Evolutionary conservation across 2,329 filamentous ascomycete species (phyloP).

Genomic region (Amylocarpus encephaloides): DNA sequence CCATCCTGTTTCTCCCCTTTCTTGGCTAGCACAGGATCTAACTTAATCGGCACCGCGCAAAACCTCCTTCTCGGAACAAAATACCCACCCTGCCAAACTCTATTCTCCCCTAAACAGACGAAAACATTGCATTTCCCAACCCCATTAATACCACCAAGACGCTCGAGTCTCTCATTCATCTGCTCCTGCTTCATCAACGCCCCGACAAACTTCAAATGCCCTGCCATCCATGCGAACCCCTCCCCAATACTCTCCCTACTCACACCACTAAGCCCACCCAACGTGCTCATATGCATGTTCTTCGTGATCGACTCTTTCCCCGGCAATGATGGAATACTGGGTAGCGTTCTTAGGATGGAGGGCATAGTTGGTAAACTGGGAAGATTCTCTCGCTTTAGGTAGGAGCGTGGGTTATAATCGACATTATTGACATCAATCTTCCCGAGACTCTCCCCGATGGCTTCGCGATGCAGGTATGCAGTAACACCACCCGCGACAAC

Average conservation of each 20-base stretch:
- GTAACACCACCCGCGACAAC: slow-evolving; percentile 76
- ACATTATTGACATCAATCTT: slow-evolving; percentile 30
- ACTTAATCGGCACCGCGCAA: slow-evolving; percentile 54
- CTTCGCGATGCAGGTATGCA: slow-evolving; percentile 70
- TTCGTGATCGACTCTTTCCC: background rate
- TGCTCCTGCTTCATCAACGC: slow-evolving; percentile 70
- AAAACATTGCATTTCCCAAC: slow-evolving; percentile 72
- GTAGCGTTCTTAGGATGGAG: slow-evolving; percentile 37
- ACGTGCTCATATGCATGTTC: background rate
- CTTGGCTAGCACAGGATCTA: background rate
- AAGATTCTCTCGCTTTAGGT: slow-evolving; percentile 5
- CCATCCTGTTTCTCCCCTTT: slow-evolving; percentile 10
- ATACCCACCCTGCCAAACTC: slow-evolving; percentile 53
- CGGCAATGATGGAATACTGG: slow-evolving; percentile 21
- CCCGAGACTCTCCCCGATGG: slow-evolving; percentile 48
- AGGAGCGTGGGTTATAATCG: slow-evolving; percentile 1
- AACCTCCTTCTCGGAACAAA: slow-evolving; percentile 69
- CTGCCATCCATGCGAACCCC: slow-evolving; percentile 71
- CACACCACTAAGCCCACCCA: slow-evolving; percentile 41
- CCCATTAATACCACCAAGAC: slow-evolving; percentile 52
- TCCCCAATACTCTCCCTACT: slow-evolving; percentile 55
- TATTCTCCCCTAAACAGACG: slow-evolving; percentile 66
- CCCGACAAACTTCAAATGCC: slow-evolving; percentile 81
- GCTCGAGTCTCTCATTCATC: slow-evolving; percentile 59
- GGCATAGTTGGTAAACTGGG: slow-evolving; percentile 29